phyloP scores from a whole-genome alignment of 2,329 filamentous ascomycete genomes.

The Dactylonectria macrodidyma region DNA sequence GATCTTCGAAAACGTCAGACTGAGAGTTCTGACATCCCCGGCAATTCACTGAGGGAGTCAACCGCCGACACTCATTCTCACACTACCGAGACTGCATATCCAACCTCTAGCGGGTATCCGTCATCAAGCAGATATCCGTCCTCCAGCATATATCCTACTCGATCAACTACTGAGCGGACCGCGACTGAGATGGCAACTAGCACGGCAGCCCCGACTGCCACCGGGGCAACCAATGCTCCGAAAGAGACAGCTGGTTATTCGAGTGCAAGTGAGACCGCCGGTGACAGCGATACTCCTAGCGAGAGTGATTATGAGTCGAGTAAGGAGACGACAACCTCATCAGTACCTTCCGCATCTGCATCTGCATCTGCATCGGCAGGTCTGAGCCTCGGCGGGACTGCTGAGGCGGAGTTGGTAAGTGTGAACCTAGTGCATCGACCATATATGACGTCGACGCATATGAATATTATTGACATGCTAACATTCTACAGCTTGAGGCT shows the following conservation, averaged over 20 bases:
- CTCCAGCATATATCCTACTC: background rate
- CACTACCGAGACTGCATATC: background rate
- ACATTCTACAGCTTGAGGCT: slow-evolving; percentile 31
- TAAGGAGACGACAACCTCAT: slow-evolving; percentile 17
- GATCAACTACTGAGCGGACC: background rate
- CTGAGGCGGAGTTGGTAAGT: slow-evolving; percentile 38
- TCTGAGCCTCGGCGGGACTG: slow-evolving; percentile 26
- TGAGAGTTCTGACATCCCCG: slow-evolving; percentile 15
- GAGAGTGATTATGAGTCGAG: slow-evolving; percentile 24
- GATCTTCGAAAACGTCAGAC: slow-evolving; percentile 7
- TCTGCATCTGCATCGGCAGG: slow-evolving; percentile 26
- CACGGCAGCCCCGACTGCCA: background rate
- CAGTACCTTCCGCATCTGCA: slow-evolving; percentile 19
- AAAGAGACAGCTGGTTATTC: background rate
- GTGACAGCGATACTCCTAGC: slow-evolving; percentile 8
- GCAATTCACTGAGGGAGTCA: slow-evolving; percentile 24
- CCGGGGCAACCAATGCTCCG: background rate
- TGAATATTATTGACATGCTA: background rate
- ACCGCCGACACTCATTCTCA: slow-evolving; percentile 4
- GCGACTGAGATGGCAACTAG: background rate
- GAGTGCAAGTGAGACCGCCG: slow-evolving; percentile 30
- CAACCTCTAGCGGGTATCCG: background rate
- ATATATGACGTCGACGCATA: too few species aligned
- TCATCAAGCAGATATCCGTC: background rate
- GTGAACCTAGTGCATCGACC: background rate